A percentile compares a stretch with the other conserved stretches of the same genome.
phyloP scores from a whole-genome alignment of 192 early-diverging fungal species.

The Coemansia sp. region DNA sequence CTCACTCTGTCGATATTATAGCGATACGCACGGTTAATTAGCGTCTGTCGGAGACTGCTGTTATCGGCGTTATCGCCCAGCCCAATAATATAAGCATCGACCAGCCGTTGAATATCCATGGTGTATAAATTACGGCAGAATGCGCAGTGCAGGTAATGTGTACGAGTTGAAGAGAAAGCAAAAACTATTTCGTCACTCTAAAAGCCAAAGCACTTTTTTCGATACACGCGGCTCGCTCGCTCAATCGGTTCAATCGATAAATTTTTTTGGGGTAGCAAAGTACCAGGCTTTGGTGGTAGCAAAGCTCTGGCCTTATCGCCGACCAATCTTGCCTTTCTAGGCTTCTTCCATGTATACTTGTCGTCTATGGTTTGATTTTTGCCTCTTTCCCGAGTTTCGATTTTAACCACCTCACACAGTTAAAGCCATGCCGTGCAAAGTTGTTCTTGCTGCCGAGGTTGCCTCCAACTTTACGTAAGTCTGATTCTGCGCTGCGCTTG shows the following conservation, averaged over 20 bases:
- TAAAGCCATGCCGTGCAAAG: slow-evolving; percentile 54
- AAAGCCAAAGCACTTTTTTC: too few species aligned
- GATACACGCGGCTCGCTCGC: not conserved
- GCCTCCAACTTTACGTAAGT: slow-evolving; percentile 56
- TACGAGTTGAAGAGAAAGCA: not conserved
- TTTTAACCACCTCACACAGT: not conserved
- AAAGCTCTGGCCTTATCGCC: slow-evolving; percentile 2
- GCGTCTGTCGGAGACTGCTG: slow-evolving; percentile 25
- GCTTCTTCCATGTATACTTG: slow-evolving; percentile 2
- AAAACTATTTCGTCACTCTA: not conserved
- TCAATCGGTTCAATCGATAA: not conserved
- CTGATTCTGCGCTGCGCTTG: too few species aligned
- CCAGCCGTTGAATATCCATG: slow-evolving; percentile 50
- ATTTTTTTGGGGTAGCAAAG: not conserved
- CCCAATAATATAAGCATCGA: slow-evolving; percentile 54
- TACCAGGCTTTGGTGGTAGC: slow-evolving; percentile 1
- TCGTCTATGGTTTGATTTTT: slow-evolving; percentile 5
- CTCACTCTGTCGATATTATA: not conserved
- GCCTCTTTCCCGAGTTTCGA: not conserved
- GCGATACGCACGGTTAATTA: slow-evolving; percentile 24
- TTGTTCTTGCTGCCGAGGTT: slow-evolving; percentile 56
- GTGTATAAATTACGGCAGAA: not conserved
- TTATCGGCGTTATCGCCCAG: slow-evolving; percentile 49
- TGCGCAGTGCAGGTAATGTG: not conserved
- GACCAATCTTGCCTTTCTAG: slow-evolving; percentile 8